A percentile compares a stretch with the other conserved stretches of the same genome.
Evolutionary conservation across 495 filamentous ascomycete genomes (phyloP).

Genomic region (Penicillium angulare): DNA sequence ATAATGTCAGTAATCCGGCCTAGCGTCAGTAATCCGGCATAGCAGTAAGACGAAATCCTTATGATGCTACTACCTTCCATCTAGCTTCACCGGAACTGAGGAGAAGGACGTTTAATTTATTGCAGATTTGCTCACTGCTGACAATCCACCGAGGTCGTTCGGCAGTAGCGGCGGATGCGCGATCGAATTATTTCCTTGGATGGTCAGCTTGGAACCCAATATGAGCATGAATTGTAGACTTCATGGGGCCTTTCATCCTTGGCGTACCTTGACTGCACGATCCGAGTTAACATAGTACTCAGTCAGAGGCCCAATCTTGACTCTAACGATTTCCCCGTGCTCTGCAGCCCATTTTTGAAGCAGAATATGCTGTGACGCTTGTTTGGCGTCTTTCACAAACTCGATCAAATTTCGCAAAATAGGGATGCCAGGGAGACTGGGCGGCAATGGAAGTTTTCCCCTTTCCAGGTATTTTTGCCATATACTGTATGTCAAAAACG

Average conservation of each 20-base stretch:
- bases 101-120: background rate
- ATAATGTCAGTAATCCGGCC: background rate
- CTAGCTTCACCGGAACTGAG: background rate
- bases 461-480: background rate
- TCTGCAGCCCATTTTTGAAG: background rate
- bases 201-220: background rate
- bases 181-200: background rate
- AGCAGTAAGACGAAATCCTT: background rate
- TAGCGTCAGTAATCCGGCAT: too few species aligned
- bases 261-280: background rate
- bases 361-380: background rate
- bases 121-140: background rate
- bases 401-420: background rate
- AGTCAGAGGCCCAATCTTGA: background rate
- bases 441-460: background rate
- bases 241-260: background rate
- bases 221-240: background rate
- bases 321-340: background rate
- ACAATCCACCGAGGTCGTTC: background rate
- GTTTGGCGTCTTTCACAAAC: background rate
- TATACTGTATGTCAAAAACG: background rate
- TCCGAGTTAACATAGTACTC: background rate
- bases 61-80: background rate
- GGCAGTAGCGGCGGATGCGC: background rate
- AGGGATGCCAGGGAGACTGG: background rate